Base-by-base conservation (phyloP, 169 alveolate species). In the Cryptosporidium xiaoi region DNA sequence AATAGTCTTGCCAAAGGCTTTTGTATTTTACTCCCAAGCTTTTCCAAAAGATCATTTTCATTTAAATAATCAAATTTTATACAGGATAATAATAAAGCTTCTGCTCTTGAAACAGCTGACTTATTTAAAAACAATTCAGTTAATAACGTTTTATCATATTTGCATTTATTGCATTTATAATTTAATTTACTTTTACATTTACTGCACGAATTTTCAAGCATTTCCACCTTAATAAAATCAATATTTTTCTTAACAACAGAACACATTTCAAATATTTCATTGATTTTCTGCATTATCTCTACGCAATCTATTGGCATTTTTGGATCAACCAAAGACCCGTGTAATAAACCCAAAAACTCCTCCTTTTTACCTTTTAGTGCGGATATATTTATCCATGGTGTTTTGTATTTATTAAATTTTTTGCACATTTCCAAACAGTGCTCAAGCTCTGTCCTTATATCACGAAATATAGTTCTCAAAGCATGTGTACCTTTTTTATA, bases 341-440 rank as follows among this genome's bases (percentile, higher is more conserved):
- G 40, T 27, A 67, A 12, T 20, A 48, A 50, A 1, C 16, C 44
- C 27, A 40, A 5, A 2, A 67, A 44, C 13, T 8, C 51, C 0
- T 12, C 8, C 51, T 67, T 48, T 16, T 51, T 27, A 13, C 66
- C 66, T 1, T 3, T 2, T 44, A 67, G 20, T 20, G 10, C 1
- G 2, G 1, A 3, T 8, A 67, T 33, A 67, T 67, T 31, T n/a
- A 2, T 33, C 83, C 83, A 69, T 24, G 83, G 68, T 16, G 29
- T 2, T 18, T 55, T 51, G n/a, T 69, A 69, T 33, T 69, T 69
- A 36, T 69, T 69, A 8, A 53, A 10, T 15, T 53, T 20, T 40
- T 50, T 69, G 18, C 83, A 69, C 27, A 10, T 51, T 2, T 10
- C 50, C 29, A 69, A 56, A 55, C 8, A 27, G 7, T 20, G 2